Conservation (phyloP, 164 flowering plant species). For the Annona cherimola region DNA sequence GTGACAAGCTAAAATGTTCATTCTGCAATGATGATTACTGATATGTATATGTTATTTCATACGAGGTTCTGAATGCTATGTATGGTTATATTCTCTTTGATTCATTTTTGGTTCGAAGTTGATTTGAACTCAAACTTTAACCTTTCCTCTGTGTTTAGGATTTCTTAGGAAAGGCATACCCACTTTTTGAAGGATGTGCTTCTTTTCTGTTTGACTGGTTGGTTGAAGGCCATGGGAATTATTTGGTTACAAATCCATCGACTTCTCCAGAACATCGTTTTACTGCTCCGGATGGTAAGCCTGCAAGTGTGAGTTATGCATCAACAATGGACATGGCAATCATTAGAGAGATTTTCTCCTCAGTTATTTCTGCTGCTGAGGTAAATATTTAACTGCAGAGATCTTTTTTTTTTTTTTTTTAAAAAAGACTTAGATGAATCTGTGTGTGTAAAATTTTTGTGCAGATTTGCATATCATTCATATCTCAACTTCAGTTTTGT, state of each 20-base stretch:
- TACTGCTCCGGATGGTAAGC: constrained; percentile 79
- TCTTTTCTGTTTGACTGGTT: constrained; percentile 87
- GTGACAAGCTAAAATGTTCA: not conserved
- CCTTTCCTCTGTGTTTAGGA: constrained; percentile 2
- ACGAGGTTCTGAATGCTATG: not conserved
- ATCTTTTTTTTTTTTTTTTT: not conserved
- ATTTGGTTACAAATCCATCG: constrained; percentile 86
- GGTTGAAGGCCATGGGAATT: constrained; percentile 65
- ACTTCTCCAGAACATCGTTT: constrained; percentile 94
- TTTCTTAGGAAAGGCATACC: constrained; percentile 76
- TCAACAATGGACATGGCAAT: constrained; percentile 93
- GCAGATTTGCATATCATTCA: not conserved
- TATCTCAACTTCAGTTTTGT: not conserved
- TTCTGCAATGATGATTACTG: not conserved
- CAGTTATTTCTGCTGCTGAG: constrained; percentile 73
- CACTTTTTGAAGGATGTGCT: constrained; percentile 74
- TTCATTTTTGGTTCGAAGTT: not conserved
- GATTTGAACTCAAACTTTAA: not conserved
- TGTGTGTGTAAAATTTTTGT: not conserved
- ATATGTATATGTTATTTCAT: constrained; percentile 2
- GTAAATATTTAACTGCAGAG: constrained; percentile 26
- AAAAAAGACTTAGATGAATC: not conserved
- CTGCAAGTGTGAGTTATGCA: constrained; percentile 91
- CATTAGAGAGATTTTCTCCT: constrained; percentile 70
- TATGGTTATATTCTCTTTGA: not conserved